phyloP scores from a whole-genome alignment of 768 basidiomycete genomes.

The Suillus subalutaceus region DNA sequence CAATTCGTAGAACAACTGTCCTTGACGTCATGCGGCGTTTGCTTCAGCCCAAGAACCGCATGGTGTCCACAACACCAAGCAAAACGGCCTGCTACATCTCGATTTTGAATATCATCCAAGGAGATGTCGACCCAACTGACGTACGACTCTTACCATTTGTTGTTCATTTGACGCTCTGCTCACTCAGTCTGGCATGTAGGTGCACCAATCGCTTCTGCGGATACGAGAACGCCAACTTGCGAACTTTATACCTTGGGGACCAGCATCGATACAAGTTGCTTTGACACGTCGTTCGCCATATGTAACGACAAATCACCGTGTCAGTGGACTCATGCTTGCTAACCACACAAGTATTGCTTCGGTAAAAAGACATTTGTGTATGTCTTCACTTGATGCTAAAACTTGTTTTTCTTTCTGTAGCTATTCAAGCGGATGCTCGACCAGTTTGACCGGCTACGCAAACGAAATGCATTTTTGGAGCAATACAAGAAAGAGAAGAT shows the following conservation, averaged over 20 bases:
- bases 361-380: constrained; percentile 46
- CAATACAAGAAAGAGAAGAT: constrained; percentile 98
- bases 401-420: constrained; percentile 40
- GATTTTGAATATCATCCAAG: constrained; percentile 97
- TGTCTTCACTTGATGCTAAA: not conserved
- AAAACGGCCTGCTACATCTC: constrained; percentile 97
- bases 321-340: constrained; percentile 97
- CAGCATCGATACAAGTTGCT: constrained; percentile 97
- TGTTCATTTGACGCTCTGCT: not conserved
- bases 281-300: constrained; percentile 91
- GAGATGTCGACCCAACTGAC: constrained; percentile 97
- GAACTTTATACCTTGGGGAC: constrained; percentile 99
- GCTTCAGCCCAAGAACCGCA: constrained; percentile 96
- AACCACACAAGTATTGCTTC: constrained; percentile 99
- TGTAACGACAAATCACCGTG: constrained; percentile 85
- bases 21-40: constrained; percentile 98
- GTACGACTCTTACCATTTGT: constrained; percentile 41
- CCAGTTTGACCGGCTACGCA: constrained; percentile 87
- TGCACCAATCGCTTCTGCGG: constrained; percentile 94
- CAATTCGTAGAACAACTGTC: constrained; percentile 94
- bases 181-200: constrained; percentile 46
- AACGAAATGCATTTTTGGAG: constrained; percentile 92
- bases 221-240: constrained; percentile 97
- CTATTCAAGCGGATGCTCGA: constrained; percentile 95
- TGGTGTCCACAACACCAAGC: constrained; percentile 93